These are phyloP conservation scores for Globisporangium radiosum DNA, from an alignment of 352 stramenopile genomes.

Conservation along the genomic window DNA sequence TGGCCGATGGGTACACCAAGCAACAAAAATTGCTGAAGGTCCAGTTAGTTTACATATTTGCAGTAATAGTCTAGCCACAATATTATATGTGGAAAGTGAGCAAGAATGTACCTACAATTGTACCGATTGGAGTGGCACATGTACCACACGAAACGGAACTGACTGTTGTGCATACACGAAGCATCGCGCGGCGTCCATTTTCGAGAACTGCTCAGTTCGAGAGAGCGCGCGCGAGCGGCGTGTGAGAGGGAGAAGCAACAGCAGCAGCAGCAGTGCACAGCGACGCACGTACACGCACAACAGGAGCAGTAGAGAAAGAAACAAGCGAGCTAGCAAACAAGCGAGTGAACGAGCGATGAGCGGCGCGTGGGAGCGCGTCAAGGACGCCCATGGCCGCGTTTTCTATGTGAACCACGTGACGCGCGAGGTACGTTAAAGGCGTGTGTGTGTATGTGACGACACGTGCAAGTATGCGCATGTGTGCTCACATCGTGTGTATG, in stretches of 20 bases:
- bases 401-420: conserved; percentile 86
- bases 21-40: no score
- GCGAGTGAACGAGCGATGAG: not conserved
- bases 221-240: not conserved
- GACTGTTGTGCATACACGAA: no score
- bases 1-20: not conserved
- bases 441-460: conserved; percentile 1
- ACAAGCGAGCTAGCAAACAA: not conserved
- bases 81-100: no score
- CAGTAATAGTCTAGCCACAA: no score
- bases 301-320: not conserved
- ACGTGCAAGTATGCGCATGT: no score
- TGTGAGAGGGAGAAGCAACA: conserved; percentile 1
- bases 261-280: not conserved
- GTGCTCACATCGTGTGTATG: not conserved
- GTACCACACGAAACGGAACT: not conserved
- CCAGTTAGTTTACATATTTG: no score
- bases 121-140: not conserved
- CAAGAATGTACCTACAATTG: not conserved
- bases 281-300: not conserved
- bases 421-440: conserved; percentile 41
- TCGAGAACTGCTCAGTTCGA: not conserved
- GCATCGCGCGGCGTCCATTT: not conserved
- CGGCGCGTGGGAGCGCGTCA: conserved; percentile 66
- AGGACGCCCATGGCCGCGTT: conserved; percentile 73